Conservation (phyloP, 2,329 filamentous ascomycete species). For the Monilinia polystroma region DNA sequence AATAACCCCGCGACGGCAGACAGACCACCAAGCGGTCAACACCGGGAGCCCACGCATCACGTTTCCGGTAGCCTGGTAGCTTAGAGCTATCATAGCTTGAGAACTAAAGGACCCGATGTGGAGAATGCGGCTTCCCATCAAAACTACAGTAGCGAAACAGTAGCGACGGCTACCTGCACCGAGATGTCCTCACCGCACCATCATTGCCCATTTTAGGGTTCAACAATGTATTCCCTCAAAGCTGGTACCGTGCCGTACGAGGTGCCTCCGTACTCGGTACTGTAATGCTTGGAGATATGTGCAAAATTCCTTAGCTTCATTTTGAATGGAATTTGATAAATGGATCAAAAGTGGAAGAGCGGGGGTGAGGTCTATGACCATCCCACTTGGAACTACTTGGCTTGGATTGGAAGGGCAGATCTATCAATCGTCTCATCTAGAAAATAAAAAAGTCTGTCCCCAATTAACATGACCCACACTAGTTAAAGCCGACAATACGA, state of each 20-base stretch:
- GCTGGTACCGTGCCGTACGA: not conserved
- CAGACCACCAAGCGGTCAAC: constrained; percentile 19
- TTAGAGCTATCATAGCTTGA: not conserved
- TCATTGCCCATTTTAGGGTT: not conserved
- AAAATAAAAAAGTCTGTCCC: not conserved
- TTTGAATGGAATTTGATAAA: not conserved
- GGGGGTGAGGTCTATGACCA: not conserved
- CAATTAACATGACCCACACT: constrained; percentile 2
- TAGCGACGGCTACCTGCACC: constrained; percentile 17
- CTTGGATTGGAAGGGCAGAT: not conserved
- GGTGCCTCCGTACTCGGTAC: not conserved
- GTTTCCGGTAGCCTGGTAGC: constrained; percentile 15
- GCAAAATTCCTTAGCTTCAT: constrained; percentile 5
- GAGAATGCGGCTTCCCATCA: constrained; percentile 10
- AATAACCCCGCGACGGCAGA: constrained; percentile 8
- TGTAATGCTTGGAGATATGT: constrained; percentile 15
- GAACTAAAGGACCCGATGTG: constrained; percentile 6
- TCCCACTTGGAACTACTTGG: constrained; percentile 1
- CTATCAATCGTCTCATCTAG: constrained; percentile 6
- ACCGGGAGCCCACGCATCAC: constrained; percentile 17
- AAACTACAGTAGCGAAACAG: constrained; percentile 14
- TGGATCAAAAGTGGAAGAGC: constrained; percentile 2
- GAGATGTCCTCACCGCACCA: constrained; percentile 20
- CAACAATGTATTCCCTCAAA: constrained; percentile 1
- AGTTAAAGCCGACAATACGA: constrained; percentile 8